Evolutionary conservation across 257 asterid genomes (phyloP), one percentile per base, ranked within the genome.

Genomic region (Apocynum venetum): DNA sequence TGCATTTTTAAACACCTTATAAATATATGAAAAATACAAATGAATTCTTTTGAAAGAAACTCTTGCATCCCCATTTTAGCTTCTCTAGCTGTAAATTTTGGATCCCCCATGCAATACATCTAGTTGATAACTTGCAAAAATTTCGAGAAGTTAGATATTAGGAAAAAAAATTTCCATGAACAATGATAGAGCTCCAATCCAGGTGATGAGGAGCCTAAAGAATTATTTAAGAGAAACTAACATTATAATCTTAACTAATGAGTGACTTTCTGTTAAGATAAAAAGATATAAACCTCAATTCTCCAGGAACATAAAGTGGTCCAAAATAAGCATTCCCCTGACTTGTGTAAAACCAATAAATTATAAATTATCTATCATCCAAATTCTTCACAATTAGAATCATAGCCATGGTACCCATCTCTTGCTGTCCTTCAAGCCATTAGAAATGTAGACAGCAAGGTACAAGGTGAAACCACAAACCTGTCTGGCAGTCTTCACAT

Each of bases 401-500:
- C 70, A 64, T 13, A 64, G n/a, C 17, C 44, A 35, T 35, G 70
- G 70, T 20, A 63, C 3, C 68, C n/a, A 13, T 53, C 59, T 15
- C 6, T 19, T 17, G 61, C 31, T 56, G 72, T 41, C 49, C 31
- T 25, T 25, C 61, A 5, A 55, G 6, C 8, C 25, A 19, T 8
- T 68, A 41, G 4, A 8, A 43, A 12, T 2, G 40, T 25, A 73
- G 12, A 2, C 20, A 31, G 47, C 5, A 0, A 56, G 8, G 36
- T 55, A 25, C 66, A 74, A 25, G 36, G 53, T 36, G 13, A 75
- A 76, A 81, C 35, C 8, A 43, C 80, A 53, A 73, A 90, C 97
- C 95, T 83, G 90, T 51, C 82, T 80, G 51, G 72, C 40, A 61
- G 87, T 75, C 81, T 80, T 84, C 43, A 52, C 77, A 71, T 78